Base-by-base conservation (phyloP, 2,329 filamentous ascomycete species). In the Cytospora schulzeri region DNA sequence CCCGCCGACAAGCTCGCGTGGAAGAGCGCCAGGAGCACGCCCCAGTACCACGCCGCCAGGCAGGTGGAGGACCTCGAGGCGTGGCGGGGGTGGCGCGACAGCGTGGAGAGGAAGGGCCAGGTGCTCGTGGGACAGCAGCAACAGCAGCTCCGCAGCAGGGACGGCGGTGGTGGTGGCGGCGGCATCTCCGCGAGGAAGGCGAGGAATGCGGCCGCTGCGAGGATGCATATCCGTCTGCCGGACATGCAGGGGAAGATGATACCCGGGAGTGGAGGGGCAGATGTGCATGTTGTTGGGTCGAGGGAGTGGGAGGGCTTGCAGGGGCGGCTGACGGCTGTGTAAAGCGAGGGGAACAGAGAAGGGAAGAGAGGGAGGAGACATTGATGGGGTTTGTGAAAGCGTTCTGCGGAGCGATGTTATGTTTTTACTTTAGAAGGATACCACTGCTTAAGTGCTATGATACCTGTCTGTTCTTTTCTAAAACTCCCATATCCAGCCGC, bases 21-120 rank as follows among this genome's bases (percentile, higher is more conserved):
- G 89, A 82, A 85, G 68, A 88, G 88, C 26, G 85, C 85, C 26
- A 85, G 79, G 71, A 80, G 80, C 48, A 90, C 87, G 54, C 85
- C 88, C 4, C 83, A 86, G 72, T 91, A 88, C 76, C 85, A 88
- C 66, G 86, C 87, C 12, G 88, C 87, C 22, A 83, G 80, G 73
- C 84, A 88, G 73, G 82, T 80, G 64, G 89, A 91, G 75, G 84
- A 90, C 68, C 89, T 85, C 71, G 87, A 83, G 28, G 78, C 81
- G 1, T 89, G 86, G 87, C 81, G 79, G 70, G 76, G 77, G 65
- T 89, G 87, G 87, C 80, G 83, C 70, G 77, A 80, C 28, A 79
- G 80, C 8, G 82, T 88, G 38, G 71, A 84, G 14, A 78, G 80
- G 71, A 88, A 87, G 77, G 81, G 80, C 3, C 73, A 74, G 60